Base-by-base conservation (phyloP, 83 land plant genomes). In the Picea abies region DNA sequence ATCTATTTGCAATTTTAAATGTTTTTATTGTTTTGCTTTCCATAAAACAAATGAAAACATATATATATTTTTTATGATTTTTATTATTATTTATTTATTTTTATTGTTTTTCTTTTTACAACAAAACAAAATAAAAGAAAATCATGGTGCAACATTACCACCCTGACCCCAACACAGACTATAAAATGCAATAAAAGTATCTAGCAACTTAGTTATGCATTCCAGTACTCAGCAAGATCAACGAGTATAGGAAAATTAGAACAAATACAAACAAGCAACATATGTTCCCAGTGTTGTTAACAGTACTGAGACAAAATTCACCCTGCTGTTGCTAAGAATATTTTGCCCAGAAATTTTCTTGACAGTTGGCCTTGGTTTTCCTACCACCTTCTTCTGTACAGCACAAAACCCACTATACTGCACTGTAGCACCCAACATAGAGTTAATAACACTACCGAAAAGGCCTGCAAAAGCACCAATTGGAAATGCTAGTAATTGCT, bases 371-470 rank as follows among this genome's bases (percentile, higher is more conserved):
- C 92, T 94, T 26, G 96, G 94, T 82, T 89, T 96, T 60, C 91
- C 91, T 52, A 96, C 97, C 84, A 93, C 99, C 96, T 96, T 96
- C 67, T 93, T 96, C 11, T 98, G 90, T 17, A 96, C 90, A 56
- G 69, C 89, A 86, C 99, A 96, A 76, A 82, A 90, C 15, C 99
- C 99, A 84, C 96, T 93, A 82, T 83, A 96, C 67, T 96, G 98
- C 29, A 95, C 60, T 22, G 98, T 96, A 72, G 99, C 99, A 73
- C 39, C 39, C 39, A 37, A 37, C 39, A 37, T 4, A 37, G 35
- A 35, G 39, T 3, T 4, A 37, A 37, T 87, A 20, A 96, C 41
- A 78, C 99, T 96, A 44, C 99, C 99, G 41, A 85, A 81, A 17
- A 95, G 77, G 60, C 99, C 99, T 9, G 93, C 91, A 12, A 88